Conservation (phyloP, 169 alveolate species). For the Plasmodium yoelii region DNA sequence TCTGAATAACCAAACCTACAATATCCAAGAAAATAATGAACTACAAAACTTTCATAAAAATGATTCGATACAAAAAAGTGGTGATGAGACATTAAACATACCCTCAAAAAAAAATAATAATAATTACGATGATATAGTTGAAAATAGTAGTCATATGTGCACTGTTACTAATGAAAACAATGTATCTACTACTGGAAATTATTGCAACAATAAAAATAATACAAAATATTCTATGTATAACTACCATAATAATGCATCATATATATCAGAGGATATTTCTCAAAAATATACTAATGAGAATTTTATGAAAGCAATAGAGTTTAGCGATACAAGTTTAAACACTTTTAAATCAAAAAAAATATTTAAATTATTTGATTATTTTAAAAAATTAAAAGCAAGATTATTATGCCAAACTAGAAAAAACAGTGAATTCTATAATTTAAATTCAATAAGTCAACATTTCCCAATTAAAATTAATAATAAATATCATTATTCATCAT, state of each 20-base stretch:
- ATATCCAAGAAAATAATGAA: constrained; percentile 1
- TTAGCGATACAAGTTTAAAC: constrained; percentile 71
- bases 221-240: constrained; percentile 20
- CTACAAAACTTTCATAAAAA: background rate
- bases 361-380: constrained; percentile 34
- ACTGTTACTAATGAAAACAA: too few relatives aligned
- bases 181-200: background rate
- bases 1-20: background rate
- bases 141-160: background rate
- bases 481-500: background rate
- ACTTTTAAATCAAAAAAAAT: constrained; percentile 64
- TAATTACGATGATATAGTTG: background rate
- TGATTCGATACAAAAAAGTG: background rate
- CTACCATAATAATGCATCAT: constrained; percentile 29
- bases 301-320: constrained; percentile 52
- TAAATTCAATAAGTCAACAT: constrained; percentile 24
- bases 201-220: background rate
- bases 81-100: background rate
- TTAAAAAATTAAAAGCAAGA: constrained; percentile 38
- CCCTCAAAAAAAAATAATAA: background rate
- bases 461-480: constrained; percentile 29
- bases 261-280: constrained; percentile 30
- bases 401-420: constrained; percentile 35
- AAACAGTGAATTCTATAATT: constrained; percentile 29
- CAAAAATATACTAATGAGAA: constrained; percentile 51